Percentiles rank a stretch among this genome's conserved stretches.
These are phyloP conservation scores for Suillus decipiens DNA, from an alignment of 768 basidiomycete species.

Conservation along the genomic window DNA sequence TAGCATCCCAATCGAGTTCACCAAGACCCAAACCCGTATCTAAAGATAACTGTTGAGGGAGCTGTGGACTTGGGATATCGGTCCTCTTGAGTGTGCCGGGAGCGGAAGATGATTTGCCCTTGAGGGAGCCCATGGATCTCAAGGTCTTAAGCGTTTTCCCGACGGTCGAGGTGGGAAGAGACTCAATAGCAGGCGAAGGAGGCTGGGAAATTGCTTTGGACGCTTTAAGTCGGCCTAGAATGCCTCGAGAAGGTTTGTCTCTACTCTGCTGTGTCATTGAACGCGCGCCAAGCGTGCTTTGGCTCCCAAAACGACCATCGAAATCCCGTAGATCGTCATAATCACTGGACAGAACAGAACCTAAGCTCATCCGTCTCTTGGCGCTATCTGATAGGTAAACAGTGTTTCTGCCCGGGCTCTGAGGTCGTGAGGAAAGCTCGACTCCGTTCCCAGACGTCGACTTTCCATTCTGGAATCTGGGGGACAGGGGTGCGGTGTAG, in stretches of 20 bases:
- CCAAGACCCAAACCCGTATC: constrained; percentile 59
- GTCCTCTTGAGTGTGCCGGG: constrained; percentile 31
- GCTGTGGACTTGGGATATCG: constrained; percentile 48
- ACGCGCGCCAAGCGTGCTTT: constrained; percentile 65
- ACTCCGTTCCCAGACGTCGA: constrained; percentile 21
- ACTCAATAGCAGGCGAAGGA: constrained; percentile 45
- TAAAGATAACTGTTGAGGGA: constrained; percentile 54
- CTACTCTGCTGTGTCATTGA: constrained; percentile 38
- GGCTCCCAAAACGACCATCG: constrained; percentile 82
- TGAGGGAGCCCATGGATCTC: constrained; percentile 81
- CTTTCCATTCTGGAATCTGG: constrained; percentile 30
- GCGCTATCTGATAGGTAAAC: constrained; percentile 39
- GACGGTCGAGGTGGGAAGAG: constrained; percentile 30
- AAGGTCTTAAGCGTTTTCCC: constrained; percentile 68
- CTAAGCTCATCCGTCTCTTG: constrained; percentile 66
- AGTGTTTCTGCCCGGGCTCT: constrained; percentile 19
- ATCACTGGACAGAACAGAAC: constrained; percentile 75
- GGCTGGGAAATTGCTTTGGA: constrained; percentile 44
- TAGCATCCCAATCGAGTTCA: constrained; percentile 51
- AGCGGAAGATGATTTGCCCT: constrained; percentile 47
- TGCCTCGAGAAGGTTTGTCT: constrained; percentile 67
- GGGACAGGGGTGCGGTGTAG: constrained; percentile 53
- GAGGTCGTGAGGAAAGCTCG: constrained; percentile 23
- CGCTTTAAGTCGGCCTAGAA: constrained; percentile 62
- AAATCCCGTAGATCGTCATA: constrained; percentile 89